A percentile compares a stretch with the other conserved stretches of the same genome.
Evolutionary conservation across 1,284 basidiomycete genomes (phyloP).

Genomic region (Naganishia sp.): DNA sequence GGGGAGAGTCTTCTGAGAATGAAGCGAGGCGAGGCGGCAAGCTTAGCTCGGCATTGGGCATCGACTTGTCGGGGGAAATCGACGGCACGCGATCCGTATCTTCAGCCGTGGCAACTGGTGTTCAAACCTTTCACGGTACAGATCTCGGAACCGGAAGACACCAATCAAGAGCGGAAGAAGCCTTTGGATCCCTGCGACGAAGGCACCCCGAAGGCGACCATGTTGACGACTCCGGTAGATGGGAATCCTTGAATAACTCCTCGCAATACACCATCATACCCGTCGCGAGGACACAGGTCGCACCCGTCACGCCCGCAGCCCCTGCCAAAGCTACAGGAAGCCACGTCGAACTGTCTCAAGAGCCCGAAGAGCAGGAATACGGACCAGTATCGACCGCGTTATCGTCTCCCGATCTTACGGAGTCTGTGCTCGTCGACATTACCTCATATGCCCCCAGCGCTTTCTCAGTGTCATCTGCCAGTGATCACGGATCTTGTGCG

Average conservation of each 20-base stretch:
- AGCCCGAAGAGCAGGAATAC: too few relatives aligned
- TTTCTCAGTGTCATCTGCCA: slow-evolving; percentile 6
- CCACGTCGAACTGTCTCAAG: background rate
- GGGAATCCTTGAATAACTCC: background rate
- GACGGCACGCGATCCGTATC: background rate
- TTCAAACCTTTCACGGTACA: background rate
- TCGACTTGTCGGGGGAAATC: background rate
- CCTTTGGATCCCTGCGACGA: background rate
- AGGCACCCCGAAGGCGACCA: slow-evolving; percentile 1
- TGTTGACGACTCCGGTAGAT: background rate
- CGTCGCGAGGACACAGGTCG: background rate
- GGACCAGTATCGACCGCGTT: background rate
- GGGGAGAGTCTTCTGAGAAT: slow-evolving; percentile 6
- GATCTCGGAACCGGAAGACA: background rate
- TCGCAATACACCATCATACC: slow-evolving; percentile 13
- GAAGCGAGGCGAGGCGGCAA: background rate
- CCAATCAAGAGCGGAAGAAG: too few relatives aligned
- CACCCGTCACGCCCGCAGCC: background rate
- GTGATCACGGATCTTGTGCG: background rate
- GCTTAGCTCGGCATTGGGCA: background rate
- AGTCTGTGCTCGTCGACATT: slow-evolving; percentile 7
- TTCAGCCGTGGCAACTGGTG: slow-evolving; percentile 1
- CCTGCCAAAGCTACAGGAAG: background rate
- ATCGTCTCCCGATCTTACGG: slow-evolving; percentile 15
- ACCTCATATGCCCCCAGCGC: slow-evolving; percentile 5